Evolutionary conservation across 2,329 filamentous ascomycete genomes (phyloP), one percentile per base, ranked within the genome.

Genomic region (Penicillium polonicum): DNA sequence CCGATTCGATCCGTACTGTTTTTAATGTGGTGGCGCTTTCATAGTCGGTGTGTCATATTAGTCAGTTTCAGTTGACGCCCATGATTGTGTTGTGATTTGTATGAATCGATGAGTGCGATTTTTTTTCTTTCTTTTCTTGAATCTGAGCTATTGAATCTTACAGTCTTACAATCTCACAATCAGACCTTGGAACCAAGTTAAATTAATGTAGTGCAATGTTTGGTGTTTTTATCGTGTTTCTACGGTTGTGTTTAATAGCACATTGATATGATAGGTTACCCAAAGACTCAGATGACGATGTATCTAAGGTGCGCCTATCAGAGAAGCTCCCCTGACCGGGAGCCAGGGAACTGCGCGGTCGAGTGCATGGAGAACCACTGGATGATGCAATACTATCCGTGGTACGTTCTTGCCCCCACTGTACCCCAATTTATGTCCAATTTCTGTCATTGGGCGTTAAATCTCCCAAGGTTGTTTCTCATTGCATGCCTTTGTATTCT

Each of bases 1-100:
- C 17, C 15, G 19, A 42, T 41, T 42, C 13, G 42, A 49, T 42
- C 38, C 42, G 35, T 33, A 12, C 25, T 27, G 8, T 23, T 27
- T 27, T 21, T 36, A 5, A 43, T 43, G 50, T 45, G 38, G 54
- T 57, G 55, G 55, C 55, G 49, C 21, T 13, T 35, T n/a, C 31
- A 12, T 7, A 31, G n/a, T 31, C 25, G 55, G 35, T 53, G 55
- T 53, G 23, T 57, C 55, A 57, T 33, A 53, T 53, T 15, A 19
- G 23, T 52, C 21, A 19, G 21, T 45, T 46, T 19, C 8, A 35
- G 15, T 46, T 46, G 29, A 17, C 23, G 50, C 39, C 21, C 15
- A 12, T 3, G 10, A 31, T 41, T 31, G 35, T 31, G 23, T 41
- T 13, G 21, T n/a, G 12, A 27, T 38, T 44, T 27, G 42, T 12